These are phyloP conservation scores for Fusarium tuaranense DNA, from an alignment of 2,329 filamentous ascomycete species.

Conservation along the genomic window DNA sequence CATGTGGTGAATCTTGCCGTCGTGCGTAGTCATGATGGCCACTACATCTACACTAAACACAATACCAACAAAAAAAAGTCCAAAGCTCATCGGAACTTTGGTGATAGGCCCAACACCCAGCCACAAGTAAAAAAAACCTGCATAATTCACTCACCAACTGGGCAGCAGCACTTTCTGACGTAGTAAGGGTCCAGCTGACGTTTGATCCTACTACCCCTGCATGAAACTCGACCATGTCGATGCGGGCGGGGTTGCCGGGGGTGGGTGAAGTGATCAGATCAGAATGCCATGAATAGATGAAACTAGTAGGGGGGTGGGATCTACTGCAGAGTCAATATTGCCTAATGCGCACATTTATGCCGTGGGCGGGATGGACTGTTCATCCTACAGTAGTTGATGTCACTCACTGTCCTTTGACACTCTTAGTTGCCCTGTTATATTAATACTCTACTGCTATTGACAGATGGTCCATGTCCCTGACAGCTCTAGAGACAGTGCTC, in stretches of 20 bases:
- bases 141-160: neutral
- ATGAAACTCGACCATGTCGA: neutral
- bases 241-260: neutral
- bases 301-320: neutral
- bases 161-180: neutral
- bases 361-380: neutral
- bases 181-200: neutral
- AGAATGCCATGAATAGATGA: neutral
- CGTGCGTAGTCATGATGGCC: neutral
- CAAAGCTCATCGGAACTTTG: neutral
- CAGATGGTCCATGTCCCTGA: neutral
- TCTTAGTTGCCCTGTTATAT: neutral
- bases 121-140: neutral
- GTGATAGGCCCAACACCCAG: neutral
- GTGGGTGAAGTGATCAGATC: neutral
- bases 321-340: neutral
- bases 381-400: neutral
- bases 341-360: neutral
- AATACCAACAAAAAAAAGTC: neutral
- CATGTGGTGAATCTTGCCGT: neutral
- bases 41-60: neutral
- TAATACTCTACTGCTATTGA: neutral
- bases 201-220: neutral
- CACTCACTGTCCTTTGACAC: neutral
- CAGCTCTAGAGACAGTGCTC: neutral